Percentiles rank a stretch among this genome's conserved stretches.
Evolutionary conservation across 2,329 filamentous ascomycete species (phyloP).

Genomic region (Aspergillus sp.): DNA sequence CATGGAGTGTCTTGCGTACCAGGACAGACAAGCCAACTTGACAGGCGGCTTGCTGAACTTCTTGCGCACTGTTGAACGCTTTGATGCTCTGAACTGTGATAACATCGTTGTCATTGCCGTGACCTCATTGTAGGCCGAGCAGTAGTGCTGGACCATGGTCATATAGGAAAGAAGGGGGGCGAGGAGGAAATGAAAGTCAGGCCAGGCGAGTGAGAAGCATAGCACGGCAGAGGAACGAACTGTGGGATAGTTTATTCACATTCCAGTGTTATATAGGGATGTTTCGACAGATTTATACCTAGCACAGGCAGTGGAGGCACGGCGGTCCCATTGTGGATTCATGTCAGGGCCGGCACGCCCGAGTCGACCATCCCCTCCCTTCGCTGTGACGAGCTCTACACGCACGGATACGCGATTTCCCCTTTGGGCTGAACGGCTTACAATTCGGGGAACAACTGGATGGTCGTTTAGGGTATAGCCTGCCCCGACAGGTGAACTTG

Average conservation of each 20-base stretch:
- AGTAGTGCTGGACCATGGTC: neutral
- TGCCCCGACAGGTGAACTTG: neutral
- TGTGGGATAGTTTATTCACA: neutral
- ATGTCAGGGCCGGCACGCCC: neutral
- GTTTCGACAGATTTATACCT: neutral
- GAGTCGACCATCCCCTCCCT: neutral
- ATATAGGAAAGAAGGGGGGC: neutral
- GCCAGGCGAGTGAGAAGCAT: neutral
- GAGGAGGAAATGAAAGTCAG: neutral
- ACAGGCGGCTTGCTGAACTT: constrained; percentile 47
- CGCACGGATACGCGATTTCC: neutral
- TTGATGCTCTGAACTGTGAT: constrained; percentile 22
- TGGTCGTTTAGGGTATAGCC: neutral
- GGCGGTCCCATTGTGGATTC: neutral
- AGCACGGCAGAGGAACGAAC: neutral
- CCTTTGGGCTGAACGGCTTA: neutral
- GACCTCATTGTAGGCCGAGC: constrained; percentile 8
- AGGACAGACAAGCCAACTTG: constrained; percentile 45
- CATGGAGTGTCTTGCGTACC: constrained; percentile 23
- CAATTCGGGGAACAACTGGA: neutral
- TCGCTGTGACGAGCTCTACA: neutral
- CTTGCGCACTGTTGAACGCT: constrained; percentile 36
- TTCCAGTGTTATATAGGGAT: neutral
- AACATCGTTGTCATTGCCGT: constrained; percentile 15
- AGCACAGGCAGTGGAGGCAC: neutral